Evolutionary conservation across 768 basidiomycete species (phyloP), one percentile per base, ranked within the genome.

Genomic region (Tulasnella sp.): DNA sequence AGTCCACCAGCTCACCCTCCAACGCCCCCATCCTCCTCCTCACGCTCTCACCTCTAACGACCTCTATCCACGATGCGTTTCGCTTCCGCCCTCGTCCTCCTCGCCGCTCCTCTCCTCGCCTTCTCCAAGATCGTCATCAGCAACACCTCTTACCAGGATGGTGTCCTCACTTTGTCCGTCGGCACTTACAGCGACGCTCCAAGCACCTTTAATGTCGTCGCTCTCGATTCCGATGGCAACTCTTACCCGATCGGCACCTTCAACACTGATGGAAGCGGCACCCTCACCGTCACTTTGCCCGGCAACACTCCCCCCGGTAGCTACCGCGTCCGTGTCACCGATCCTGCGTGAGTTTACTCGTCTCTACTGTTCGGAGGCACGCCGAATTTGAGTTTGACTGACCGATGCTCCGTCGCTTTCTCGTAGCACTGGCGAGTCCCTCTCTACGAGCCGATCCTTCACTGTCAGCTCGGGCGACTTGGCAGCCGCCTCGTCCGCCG

Each of bases 41-140:
- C 72, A 39, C 72, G 40, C 40, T 10, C 72, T 36, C 72, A 34
- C 21, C 40, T 38, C 72, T 44, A 44, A 38, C 72, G 72, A 24
- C 36, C 34, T 24, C 40, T 36, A 9, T 36, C 38, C 72, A 73
- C 72, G 27, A 73, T 73, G 72, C 72, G 72, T 24, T 38, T 73
- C 72, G 12, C 72, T 36, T 24, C 72, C 40, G 38, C 40, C 38
- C 40, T 73, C 72, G 72, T 73, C 40, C 27, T 73, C 34, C 72
- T 73, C 72, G 5, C 72, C 72, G 72, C 72, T 38, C 72, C 72
- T 36, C 72, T 73, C 72, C 40, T 73, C 38, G 36, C 72, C 36
- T 19, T 73, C 72, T 38, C 72, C 72, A 73, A 73, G 72, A 73
- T 73, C 40, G 72, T 42, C 72, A 73, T 73, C 72, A 19, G 8